Evolutionary conservation across 2,329 filamentous ascomycete species (phyloP), one percentile per base, ranked within the genome.

Genomic region (Aureobasidium sp.): DNA sequence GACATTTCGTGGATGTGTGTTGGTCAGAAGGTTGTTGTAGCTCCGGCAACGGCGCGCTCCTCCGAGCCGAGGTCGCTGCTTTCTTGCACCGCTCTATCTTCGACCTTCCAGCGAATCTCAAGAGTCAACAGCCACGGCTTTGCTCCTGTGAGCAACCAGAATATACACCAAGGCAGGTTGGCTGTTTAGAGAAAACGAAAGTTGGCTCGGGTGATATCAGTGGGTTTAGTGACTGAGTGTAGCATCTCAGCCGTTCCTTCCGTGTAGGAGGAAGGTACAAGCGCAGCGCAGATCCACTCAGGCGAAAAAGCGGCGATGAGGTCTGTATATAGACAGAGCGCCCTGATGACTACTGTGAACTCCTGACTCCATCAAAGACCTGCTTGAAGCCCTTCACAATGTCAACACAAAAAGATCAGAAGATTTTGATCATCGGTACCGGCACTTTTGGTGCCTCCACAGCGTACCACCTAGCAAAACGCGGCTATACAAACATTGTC

Each of bases 341-440:
- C 21, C 25, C 27, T 19, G 11, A 43, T n/a, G 4, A 15, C 11
- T 11, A 29, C 21, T 19, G 4, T 21, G 6, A 8, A 33, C 3
- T 9, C 17, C 17, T 29, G 3, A 13, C 9, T 29, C 9, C 11
- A 51, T 21, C 19, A 2, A 19, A 40, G 7, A 35, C 17, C 23
- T 2, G 2, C 40, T 11, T 3, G 3, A 3, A 7, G 13, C 6
- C 6, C 17, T 10, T 21, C 23, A 40, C 8, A 13, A 58, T 49
- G 55, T 29, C 43, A 19, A 17, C 17, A 29, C 45, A 29, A 17
- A 58, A 53, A 40, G 42, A 60, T n/a, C 47, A 46, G 21, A 53
- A 68, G 7, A 66, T 75, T 65, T 72, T 87, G 61, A 85, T 88
- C 60, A 73, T 87, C 45, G 85, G 85, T 35, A 82, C 81, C 8